phyloP scores from a whole-genome alignment of 345 rosid species.

The Populus davidiana region DNA sequence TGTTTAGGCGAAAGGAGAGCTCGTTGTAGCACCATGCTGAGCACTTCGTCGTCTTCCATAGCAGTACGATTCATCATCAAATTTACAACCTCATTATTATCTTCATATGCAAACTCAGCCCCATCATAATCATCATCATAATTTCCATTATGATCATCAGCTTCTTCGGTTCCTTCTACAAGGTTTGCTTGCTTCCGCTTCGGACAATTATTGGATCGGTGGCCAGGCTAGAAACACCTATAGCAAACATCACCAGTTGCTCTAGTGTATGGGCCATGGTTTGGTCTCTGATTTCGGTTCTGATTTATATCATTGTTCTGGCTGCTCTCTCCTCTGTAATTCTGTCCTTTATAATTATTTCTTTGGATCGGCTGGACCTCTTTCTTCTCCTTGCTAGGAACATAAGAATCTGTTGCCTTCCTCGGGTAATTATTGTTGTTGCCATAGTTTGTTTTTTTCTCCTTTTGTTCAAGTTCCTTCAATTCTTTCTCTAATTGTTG shows the following conservation, averaged over 20 bases:
- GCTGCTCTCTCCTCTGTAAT: not conserved
- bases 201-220: not conserved
- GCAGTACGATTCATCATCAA: not conserved
- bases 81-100: not conserved
- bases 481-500: not conserved
- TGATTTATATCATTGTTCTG: not conserved
- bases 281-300: not conserved
- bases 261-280: not conserved
- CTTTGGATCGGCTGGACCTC: not conserved
- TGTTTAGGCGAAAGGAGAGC: too few relatives aligned
- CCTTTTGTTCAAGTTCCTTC: not conserved
- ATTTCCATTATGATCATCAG: not conserved
- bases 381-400: not conserved
- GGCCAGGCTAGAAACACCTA: not conserved
- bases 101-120: not conserved
- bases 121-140: not conserved
- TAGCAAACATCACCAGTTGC: not conserved
- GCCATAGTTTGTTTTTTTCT: too few relatives aligned
- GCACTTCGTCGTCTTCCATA: not conserved
- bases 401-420: not conserved
- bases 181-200: not conserved
- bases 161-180: not conserved
- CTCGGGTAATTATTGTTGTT: not conserved
- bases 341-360: not conserved
- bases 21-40: not conserved